phyloP scores from a whole-genome alignment of 768 basidiomycete species.

The Kwoniella dejecticola region DNA sequence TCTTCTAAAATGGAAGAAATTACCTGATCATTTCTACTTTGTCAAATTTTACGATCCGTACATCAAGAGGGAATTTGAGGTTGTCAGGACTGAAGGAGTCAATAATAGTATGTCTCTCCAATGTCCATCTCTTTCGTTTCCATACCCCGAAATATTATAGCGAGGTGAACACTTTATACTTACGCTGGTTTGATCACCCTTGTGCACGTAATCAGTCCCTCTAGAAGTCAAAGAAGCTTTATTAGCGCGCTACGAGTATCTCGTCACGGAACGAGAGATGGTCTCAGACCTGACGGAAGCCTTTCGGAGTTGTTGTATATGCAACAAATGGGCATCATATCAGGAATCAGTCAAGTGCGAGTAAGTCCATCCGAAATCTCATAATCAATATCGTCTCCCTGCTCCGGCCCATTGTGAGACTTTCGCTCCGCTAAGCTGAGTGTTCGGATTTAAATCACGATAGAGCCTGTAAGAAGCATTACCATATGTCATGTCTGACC shows the following conservation, averaged over 20 bases:
- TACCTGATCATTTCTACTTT: slow-evolving; percentile 95
- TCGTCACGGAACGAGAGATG: slow-evolving; percentile 91
- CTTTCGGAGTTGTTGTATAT: slow-evolving; percentile 81
- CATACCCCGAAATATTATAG: too few relatives aligned
- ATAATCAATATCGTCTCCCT: neutral
- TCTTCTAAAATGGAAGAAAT: slow-evolving; percentile 88
- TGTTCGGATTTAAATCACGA: neutral
- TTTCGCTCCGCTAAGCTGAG: neutral
- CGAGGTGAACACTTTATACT: too few relatives aligned
- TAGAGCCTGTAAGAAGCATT: slow-evolving; percentile 76
- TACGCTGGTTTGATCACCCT: neutral
- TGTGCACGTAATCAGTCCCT: slow-evolving; percentile 63
- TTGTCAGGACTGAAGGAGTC: slow-evolving; percentile 80
- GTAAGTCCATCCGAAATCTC: slow-evolving; percentile 34
- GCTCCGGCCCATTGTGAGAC: neutral
- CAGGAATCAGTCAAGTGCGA: slow-evolving; percentile 60
- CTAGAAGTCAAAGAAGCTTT: slow-evolving; percentile 76
- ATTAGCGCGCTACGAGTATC: slow-evolving; percentile 83
- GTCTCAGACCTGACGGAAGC: slow-evolving; percentile 85
- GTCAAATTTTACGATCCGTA: slow-evolving; percentile 93
- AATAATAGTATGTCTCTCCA: slow-evolving; percentile 72
- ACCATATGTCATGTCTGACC: slow-evolving; percentile 92
- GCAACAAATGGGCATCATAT: slow-evolving; percentile 85
- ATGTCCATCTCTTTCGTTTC: neutral
- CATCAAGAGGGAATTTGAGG: slow-evolving; percentile 96